Evolutionary conservation across 768 basidiomycete genomes (phyloP).

Genomic region (Pluteus cervinus): DNA sequence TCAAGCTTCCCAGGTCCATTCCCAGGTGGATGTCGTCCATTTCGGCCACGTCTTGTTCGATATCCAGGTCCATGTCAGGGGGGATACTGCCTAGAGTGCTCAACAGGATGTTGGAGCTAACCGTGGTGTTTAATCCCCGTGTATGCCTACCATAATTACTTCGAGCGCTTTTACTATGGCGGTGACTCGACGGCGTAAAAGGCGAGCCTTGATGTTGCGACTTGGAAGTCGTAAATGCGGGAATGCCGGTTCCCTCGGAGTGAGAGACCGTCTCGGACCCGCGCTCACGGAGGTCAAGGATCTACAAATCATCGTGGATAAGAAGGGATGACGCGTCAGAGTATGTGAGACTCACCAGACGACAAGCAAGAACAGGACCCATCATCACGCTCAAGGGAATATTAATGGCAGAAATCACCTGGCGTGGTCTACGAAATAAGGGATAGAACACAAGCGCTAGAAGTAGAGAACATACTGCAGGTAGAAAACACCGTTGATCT

Average conservation of each 20-base stretch:
- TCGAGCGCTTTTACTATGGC: conserved; percentile 32
- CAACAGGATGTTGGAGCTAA: conserved; percentile 56
- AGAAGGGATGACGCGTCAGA: neutral
- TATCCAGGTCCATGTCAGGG: conserved; percentile 41
- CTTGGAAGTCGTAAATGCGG: conserved; percentile 62
- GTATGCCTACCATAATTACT: conserved; percentile 29
- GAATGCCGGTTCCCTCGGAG: conserved; percentile 66
- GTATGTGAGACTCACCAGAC: conserved; percentile 41
- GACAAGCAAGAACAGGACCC: conserved; percentile 72
- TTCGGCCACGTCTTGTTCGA: conserved; percentile 49
- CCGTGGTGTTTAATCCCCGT: conserved; percentile 43
- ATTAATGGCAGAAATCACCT: conserved; percentile 78
- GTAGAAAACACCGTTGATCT: conserved; percentile 81
- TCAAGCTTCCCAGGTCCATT: conserved; percentile 43
- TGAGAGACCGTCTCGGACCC: conserved; percentile 74
- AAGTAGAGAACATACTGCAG: conserved; percentile 51
- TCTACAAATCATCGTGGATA: conserved; percentile 30
- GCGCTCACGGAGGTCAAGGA: conserved; percentile 77
- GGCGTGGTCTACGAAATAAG: conserved; percentile 53
- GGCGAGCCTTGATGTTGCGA: conserved; percentile 50
- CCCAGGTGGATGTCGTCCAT: conserved; percentile 54
- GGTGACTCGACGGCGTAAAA: conserved; percentile 43
- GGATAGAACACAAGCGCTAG: conserved; percentile 11
- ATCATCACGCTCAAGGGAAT: conserved; percentile 85
- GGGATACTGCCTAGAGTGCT: conserved; percentile 59